Conservation (phyloP, 805 yeast genomes). For the Suhomyces xylopsoci region DNA sequence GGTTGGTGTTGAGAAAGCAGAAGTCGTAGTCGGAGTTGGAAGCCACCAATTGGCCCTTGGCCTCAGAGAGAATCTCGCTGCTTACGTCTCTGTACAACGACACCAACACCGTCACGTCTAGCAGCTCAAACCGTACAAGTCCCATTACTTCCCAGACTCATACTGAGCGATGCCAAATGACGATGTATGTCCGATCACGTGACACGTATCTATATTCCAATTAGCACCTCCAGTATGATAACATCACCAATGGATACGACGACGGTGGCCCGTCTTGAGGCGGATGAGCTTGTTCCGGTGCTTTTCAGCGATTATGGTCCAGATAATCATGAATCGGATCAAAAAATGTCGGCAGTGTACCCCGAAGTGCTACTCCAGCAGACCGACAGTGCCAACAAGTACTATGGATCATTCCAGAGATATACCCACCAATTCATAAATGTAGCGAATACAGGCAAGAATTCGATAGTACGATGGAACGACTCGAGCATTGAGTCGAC, state of each 20-base stretch:
- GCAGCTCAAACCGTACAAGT: slow-evolving; percentile 46
- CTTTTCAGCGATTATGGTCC: neutral
- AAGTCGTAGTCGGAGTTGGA: slow-evolving; percentile 52
- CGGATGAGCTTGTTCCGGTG: neutral
- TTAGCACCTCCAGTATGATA: neutral
- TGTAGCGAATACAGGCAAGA: slow-evolving; percentile 8
- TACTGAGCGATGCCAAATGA: neutral
- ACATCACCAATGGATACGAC: neutral
- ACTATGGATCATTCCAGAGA: slow-evolving; percentile 32
- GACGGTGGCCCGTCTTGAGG: neutral
- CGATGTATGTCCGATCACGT: neutral
- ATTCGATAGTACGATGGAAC: slow-evolving; percentile 28
- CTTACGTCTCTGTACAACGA: slow-evolving; percentile 46
- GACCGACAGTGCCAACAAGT: slow-evolving; percentile 26
- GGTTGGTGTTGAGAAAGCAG: slow-evolving; percentile 62
- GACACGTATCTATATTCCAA: neutral
- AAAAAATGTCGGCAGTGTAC: slow-evolving; percentile 11
- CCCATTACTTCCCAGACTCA: neutral
- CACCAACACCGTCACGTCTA: slow-evolving; percentile 26
- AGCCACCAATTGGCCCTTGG: slow-evolving; percentile 44
- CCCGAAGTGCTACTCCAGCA: slow-evolving; percentile 36
- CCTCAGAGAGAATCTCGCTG: slow-evolving; percentile 32
- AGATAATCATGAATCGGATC: neutral
- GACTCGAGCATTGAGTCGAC: slow-evolving; percentile 23
- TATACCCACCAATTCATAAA: slow-evolving; percentile 32